Evolutionary conservation across 345 rosid species (phyloP).

Genomic region (Melaleuca alternifolia): DNA sequence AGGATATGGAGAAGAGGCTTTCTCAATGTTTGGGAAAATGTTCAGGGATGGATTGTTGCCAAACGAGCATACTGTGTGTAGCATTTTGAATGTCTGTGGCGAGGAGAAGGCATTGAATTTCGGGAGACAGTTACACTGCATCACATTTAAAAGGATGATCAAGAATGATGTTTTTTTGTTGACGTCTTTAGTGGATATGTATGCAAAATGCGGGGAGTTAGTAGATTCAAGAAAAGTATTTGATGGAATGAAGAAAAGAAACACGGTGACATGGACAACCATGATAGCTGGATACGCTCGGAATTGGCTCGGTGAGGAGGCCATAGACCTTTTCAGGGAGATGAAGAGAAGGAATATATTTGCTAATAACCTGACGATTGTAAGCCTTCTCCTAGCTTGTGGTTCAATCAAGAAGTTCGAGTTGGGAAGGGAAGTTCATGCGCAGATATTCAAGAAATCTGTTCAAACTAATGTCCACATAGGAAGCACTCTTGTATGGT

Average conservation of each 20-base stretch:
- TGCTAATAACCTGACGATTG: conserved; percentile 57
- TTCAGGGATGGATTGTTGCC: conserved; percentile 49
- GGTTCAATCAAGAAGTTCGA: conserved; percentile 49
- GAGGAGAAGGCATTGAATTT: conserved; percentile 41
- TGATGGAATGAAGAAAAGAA: conserved; percentile 53
- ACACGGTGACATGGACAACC: conserved; percentile 84
- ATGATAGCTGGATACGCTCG: conserved; percentile 81
- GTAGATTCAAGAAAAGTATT: conserved; percentile 53
- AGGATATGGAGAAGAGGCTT: conserved; percentile 45
- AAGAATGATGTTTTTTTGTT: conserved; percentile 57
- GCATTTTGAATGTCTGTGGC: conserved; percentile 65
- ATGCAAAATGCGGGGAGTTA: conserved; percentile 78
- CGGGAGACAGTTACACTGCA: conserved; percentile 70
- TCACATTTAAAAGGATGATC: conserved; percentile 43
- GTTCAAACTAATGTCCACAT: conserved; percentile 39
- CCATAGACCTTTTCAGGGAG: conserved; percentile 54
- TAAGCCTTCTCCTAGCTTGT: conserved; percentile 75
- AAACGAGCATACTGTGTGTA: conserved; percentile 65
- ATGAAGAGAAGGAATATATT: conserved; percentile 60
- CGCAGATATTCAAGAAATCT: conserved; percentile 47
- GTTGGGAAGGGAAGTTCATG: conserved; percentile 72
- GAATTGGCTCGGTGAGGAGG: conserved; percentile 67
- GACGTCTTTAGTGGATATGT: conserved; percentile 79
- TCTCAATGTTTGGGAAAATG: conserved; percentile 50
- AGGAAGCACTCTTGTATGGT: conserved; percentile 76